A percentile compares a stretch with the other conserved stretches of the same genome.
These are phyloP conservation scores for Tulasnella sp. DNA, from an alignment of 768 basidiomycete genomes.

Conservation along the genomic window DNA sequence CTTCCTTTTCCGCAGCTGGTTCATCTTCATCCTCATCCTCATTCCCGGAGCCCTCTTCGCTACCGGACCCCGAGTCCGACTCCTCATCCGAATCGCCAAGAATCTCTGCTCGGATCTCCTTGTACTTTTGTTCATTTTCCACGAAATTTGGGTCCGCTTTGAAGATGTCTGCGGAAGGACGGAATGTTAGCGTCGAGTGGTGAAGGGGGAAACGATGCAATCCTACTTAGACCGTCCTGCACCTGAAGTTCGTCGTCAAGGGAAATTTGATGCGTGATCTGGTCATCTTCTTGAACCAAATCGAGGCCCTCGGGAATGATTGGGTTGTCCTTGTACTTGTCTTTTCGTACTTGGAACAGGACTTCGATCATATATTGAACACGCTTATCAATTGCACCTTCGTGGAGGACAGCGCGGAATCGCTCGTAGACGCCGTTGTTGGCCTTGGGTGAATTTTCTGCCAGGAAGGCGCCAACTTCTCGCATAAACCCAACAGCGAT, in stretches of 20 bases:
- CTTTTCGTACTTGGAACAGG: conserved; percentile 96
- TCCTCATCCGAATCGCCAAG: conserved; percentile 77
- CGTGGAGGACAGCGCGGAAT: conserved; percentile 94
- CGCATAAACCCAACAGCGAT: conserved; percentile 97
- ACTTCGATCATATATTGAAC: conserved; percentile 99
- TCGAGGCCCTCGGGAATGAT: conserved; percentile 91
- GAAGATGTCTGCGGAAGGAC: conserved; percentile 68
- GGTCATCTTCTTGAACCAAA: conserved; percentile 95
- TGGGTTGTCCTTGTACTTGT: conserved; percentile 99
- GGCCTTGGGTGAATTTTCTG: conserved; percentile 90
- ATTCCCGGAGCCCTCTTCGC: conserved; percentile 56
- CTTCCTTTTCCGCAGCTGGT: conserved; percentile 73
- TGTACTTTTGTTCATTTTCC: conserved; percentile 93
- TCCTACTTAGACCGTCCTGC: conserved; percentile 87
- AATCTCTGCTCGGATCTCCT: conserved; percentile 86
- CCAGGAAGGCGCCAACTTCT: conserved; percentile 92
- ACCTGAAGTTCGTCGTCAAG: conserved; percentile 91
- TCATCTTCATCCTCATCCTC: conserved; percentile 53
- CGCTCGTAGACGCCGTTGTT: conserved; percentile 94
- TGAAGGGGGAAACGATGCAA: conserved; percentile 31
- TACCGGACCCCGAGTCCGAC: conserved; percentile 45
- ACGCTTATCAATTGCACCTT: conserved; percentile 89
- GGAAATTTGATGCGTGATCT: conserved; percentile 90
- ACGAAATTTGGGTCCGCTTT: conserved; percentile 84
- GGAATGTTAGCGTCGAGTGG: background rate